These are phyloP conservation scores for Phytopythium ostracodes DNA, from an alignment of 352 stramenopile genomes.

Conservation along the genomic window DNA sequence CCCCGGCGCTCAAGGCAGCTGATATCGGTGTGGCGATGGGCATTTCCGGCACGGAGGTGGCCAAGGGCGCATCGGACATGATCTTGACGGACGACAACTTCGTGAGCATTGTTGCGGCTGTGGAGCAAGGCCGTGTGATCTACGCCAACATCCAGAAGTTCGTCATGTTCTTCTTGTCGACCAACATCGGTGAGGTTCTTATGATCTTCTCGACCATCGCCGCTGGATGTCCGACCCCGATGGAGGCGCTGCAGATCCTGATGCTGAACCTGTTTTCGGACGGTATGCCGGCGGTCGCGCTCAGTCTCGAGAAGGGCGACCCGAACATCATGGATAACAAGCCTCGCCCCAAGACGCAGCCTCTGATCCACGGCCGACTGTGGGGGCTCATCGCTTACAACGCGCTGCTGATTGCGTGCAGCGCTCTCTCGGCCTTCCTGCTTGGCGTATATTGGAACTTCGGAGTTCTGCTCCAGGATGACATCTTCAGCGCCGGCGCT, in stretches of 20 bases:
- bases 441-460: no score
- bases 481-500: no score
- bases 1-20: slow-evolving; percentile 93
- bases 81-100: slow-evolving; percentile 98
- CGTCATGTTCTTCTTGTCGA: slow-evolving; percentile 96
- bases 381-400: no score
- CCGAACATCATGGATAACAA: slow-evolving; percentile 57
- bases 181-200: slow-evolving; percentile 94
- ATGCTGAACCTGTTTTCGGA: slow-evolving; percentile 99
- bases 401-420: no score
- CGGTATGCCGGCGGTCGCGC: slow-evolving; percentile 62
- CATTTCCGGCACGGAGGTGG: slow-evolving; percentile 95
- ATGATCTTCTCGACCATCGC: slow-evolving; percentile 75
- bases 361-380: slow-evolving; percentile 62
- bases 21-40: slow-evolving; percentile 97
- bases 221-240: slow-evolving; percentile 70
- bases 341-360: slow-evolving; percentile 49
- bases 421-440: no score
- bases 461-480: slow-evolving; percentile 40
- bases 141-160: slow-evolving; percentile 98
- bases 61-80: slow-evolving; percentile 97
- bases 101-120: slow-evolving; percentile 94
- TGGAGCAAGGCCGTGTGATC: slow-evolving; percentile 95
- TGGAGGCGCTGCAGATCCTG: slow-evolving; percentile 96
- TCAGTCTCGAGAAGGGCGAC: slow-evolving; percentile 74